Base-by-base conservation (phyloP, 139 green algal species). In the Closterium sp. region DNA sequence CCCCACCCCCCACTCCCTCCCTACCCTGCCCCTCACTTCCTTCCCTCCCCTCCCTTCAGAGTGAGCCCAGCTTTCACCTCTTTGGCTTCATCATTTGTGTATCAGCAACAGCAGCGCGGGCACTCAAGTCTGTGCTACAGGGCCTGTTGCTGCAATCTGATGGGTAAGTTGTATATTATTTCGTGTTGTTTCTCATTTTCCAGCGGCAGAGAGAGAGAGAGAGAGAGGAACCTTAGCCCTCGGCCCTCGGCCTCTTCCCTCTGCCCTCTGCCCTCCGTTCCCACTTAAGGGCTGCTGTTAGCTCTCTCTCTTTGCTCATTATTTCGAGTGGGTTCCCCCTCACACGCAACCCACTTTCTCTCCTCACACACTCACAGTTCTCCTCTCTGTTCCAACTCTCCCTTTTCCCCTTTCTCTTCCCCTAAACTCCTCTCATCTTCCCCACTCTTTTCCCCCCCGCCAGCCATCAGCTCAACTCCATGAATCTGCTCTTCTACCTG, bases 121-220 rank as follows among this genome's bases (percentile, higher is more conserved):
- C 96, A 4, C 92, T 98, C 86, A 98, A 97, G 93, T 96, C 95
- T 5, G 97, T 98, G n/a, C 92, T 98, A 27, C 97, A 98, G 95
- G 96, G 88, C 22, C 31, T 92, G 62, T 94, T 98, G 94, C 92
- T 98, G 73, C 92, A 94, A 27, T 79, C 62, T 19, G 17, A 79
- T 79, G 62, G 62, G 62, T 27, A 27, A 79, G 62, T 42, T 42
- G n/a, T n/a, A n/a, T n/a, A n/a, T n/a, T n/a, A n/a, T n/a, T n/a
- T n/a, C n/a, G n/a, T n/a, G n/a, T n/a, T n/a, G n/a, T n/a, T n/a
- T n/a, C n/a, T n/a, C n/a, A n/a, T n/a, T n/a, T n/a, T n/a, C n/a
- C n/a, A n/a, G n/a, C n/a, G n/a, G n/a, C n/a, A 5, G 42, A 62
- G 42, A 62, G 42, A 62, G 42, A 7, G 42, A 62, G 42, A 7